These are phyloP conservation scores for Crucibulum laeve DNA, from an alignment of 768 basidiomycete genomes.

Conservation along the genomic window DNA sequence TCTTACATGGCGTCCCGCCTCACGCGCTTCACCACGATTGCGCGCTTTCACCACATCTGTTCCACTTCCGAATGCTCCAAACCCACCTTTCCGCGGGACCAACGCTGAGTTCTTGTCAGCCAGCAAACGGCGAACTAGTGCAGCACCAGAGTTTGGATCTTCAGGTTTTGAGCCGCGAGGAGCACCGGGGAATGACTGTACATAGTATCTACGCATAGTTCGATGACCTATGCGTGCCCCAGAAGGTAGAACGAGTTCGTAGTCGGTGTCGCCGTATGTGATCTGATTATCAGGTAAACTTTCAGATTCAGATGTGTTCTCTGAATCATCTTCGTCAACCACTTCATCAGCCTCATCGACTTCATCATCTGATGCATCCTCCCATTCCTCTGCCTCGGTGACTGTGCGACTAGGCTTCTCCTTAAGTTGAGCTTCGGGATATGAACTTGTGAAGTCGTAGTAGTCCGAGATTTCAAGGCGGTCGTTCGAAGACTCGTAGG, in stretches of 20 bases:
- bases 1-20: constrained; percentile 83
- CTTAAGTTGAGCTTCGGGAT: constrained; percentile 44
- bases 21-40: constrained; percentile 91
- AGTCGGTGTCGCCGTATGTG: constrained; percentile 73
- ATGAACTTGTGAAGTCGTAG: constrained; percentile 87
- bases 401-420: constrained; percentile 20
- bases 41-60: constrained; percentile 84
- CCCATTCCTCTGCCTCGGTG: constrained; percentile 24
- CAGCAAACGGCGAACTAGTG: constrained; percentile 71
- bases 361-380: constrained; percentile 34
- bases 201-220: constrained; percentile 79
- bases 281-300: constrained; percentile 49
- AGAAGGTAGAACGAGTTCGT: constrained; percentile 90
- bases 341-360: constrained; percentile 43
- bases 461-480: constrained; percentile 86
- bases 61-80: constrained; percentile 81
- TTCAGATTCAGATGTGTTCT: constrained; percentile 19
- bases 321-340: constrained; percentile 30
- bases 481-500: constrained; percentile 79
- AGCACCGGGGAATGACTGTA: constrained; percentile 64
- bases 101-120: constrained; percentile 82
- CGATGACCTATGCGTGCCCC: constrained; percentile 92
- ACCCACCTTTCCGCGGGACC: constrained; percentile 81
- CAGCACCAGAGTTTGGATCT: constrained; percentile 70
- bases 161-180: constrained; percentile 37